A percentile compares a stretch with the other conserved stretches of the same genome.
Conservation (phyloP, 2,329 filamentous ascomycete genomes). For the Tolypocladium tundrense region DNA sequence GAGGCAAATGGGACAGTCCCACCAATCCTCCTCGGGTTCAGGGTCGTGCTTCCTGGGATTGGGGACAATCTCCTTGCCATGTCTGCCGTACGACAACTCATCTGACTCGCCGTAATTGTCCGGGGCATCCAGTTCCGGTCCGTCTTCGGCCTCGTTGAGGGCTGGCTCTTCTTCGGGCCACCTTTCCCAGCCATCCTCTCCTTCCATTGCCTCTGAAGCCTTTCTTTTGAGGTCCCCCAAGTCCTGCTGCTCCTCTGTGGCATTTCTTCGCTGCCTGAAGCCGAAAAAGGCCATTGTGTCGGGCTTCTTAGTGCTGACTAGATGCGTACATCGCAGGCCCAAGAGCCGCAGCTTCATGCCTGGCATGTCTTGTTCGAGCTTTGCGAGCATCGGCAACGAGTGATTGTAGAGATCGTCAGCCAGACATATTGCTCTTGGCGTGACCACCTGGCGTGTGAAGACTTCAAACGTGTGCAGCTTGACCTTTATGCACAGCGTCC, state of each 20-base stretch:
- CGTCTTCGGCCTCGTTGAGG: neutral
- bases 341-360: slow-evolving; percentile 73
- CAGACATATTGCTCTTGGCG: slow-evolving; percentile 58
- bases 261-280: slow-evolving; percentile 27
- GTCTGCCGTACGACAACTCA: slow-evolving; percentile 13
- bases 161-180: slow-evolving; percentile 56
- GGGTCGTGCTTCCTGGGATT: slow-evolving; percentile 26
- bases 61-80: slow-evolving; percentile 42
- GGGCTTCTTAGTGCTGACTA: slow-evolving; percentile 75
- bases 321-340: slow-evolving; percentile 78
- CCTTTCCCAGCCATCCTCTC: slow-evolving; percentile 50
- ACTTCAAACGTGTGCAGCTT: slow-evolving; percentile 94
- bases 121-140: neutral
- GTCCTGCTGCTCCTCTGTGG: slow-evolving; percentile 9
- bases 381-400: slow-evolving; percentile 71
- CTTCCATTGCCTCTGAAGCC: slow-evolving; percentile 13
- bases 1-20: slow-evolving; percentile 85
- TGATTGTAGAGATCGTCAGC: slow-evolving; percentile 79
- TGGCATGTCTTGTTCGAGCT: slow-evolving; percentile 74
- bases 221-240: slow-evolving; percentile 22
- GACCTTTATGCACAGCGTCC: slow-evolving; percentile 85
- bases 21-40: slow-evolving; percentile 40
- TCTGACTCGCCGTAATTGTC: neutral
- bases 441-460: slow-evolving; percentile 68
- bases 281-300: slow-evolving; percentile 76